A percentile compares a stretch with the other conserved stretches of the same genome.
phyloP scores from a whole-genome alignment of 352 stramenopile species.

The Phytophthora nicotianae region DNA sequence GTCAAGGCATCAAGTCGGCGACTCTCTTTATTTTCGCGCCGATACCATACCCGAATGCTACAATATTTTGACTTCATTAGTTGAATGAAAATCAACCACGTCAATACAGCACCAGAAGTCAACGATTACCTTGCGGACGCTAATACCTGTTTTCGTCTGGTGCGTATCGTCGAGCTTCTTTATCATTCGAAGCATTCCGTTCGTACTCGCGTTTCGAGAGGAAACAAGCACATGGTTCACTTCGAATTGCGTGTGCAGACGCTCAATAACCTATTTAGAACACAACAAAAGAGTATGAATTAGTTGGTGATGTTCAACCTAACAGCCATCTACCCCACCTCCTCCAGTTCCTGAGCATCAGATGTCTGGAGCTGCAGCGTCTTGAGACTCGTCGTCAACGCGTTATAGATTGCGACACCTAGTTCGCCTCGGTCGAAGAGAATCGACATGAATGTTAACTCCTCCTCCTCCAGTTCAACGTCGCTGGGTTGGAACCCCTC shows the following conservation, averaged over 20 bases:
- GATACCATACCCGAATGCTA: slow-evolving; percentile 47
- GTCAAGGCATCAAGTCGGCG: background rate
- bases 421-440: slow-evolving; percentile 71
- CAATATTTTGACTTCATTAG: slow-evolving; percentile 23
- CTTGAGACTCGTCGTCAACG: slow-evolving; percentile 63
- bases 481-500: slow-evolving; percentile 30
- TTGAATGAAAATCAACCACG: background rate
- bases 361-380: slow-evolving; percentile 58
- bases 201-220: slow-evolving; percentile 63
- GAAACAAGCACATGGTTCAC: slow-evolving; percentile 72
- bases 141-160: slow-evolving; percentile 54
- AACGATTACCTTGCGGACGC: slow-evolving; percentile 62
- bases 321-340: slow-evolving; percentile 36
- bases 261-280: slow-evolving; percentile 51
- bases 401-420: slow-evolving; percentile 80
- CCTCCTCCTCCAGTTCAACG: slow-evolving; percentile 44
- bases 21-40: background rate
- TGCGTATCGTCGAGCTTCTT: slow-evolving; percentile 63
- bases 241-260: slow-evolving; percentile 73
- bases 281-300: background rate
- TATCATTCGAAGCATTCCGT: slow-evolving; percentile 69
- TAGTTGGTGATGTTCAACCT: background rate
- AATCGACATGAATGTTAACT: slow-evolving; percentile 73
- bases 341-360: slow-evolving; percentile 45
- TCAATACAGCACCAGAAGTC: background rate